Base-by-base conservation (phyloP, 768 basidiomycete genomes). In the Kwoniella bestiolae region DNA sequence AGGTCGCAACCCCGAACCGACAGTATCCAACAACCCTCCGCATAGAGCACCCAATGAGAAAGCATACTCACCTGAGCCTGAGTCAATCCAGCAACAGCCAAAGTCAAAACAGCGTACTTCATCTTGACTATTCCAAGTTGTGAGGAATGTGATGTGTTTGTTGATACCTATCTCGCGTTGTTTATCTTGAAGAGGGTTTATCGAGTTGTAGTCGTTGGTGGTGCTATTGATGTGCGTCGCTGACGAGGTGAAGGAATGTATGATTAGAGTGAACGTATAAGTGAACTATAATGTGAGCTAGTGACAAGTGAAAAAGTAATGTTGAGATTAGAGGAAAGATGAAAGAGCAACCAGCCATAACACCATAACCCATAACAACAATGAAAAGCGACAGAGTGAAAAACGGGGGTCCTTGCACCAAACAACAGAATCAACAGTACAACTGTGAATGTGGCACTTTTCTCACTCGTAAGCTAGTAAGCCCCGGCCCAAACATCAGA, bases 41-140 rank as follows among this genome's bases (percentile, higher is more conserved):
- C 14, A 12, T 28, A 23, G 11, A 47, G 50, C 28, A 32, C 25
- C 29, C 28, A 11, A 31, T 18, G 23, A 52, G 12, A n/a, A n/a
- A n/a, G 34, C n/a, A 25, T 29, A 70, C 70, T 65, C 62, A 71
- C 70, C 63, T 64, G 62, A 16, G 66, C 70, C 34, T 47, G 34
- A 55, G 55, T 58, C 16, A 63, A 18, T 32, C 56, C 70, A 29
- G 70, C 70, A 16, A 65, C 38, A 38, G 68, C 64, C 14, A 69
- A 55, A 56, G 44, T 59, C 11, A 69, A 50, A 16, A 63, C 34
- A 35, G 63, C 55, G 68, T 57, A 60, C 56, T 66, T 69, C 68
- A 69, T 69, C 32, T 55, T 69, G 64, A 3, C 0, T 34, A 35
- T 55, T 28, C 31, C 18, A 32, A 34, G 29, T n/a, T 55, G 0